Conservation (phyloP, 2,329 filamentous ascomycete genomes). For the Emergomyces orientalis region DNA sequence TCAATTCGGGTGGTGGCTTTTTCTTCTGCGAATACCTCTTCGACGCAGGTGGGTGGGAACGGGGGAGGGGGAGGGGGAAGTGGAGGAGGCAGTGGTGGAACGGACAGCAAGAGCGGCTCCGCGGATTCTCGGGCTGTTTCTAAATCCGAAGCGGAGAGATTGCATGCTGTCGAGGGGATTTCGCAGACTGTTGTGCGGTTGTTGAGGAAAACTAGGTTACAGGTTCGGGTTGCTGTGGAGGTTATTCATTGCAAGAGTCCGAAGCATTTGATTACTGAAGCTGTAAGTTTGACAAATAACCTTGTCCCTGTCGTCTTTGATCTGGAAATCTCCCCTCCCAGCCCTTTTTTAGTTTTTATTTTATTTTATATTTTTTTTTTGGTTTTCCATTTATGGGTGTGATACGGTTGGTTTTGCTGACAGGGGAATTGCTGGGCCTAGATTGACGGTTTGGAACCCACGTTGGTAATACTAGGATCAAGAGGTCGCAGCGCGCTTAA, state of each 20-base stretch:
- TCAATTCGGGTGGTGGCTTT: slow-evolving; percentile 11
- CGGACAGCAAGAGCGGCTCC: slow-evolving; percentile 36
- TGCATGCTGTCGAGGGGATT: slow-evolving; percentile 71
- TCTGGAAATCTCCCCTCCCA: too few species aligned
- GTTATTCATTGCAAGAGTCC: slow-evolving; percentile 98
- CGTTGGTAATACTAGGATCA: slow-evolving; percentile 85
- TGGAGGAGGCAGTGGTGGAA: slow-evolving; percentile 23
- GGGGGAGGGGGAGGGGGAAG: not conserved
- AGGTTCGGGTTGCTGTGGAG: slow-evolving; percentile 88
- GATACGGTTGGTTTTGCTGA: slow-evolving; percentile 4
- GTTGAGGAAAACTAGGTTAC: slow-evolving; percentile 79
- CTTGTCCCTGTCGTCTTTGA: not conserved
- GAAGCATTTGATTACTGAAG: slow-evolving; percentile 90
- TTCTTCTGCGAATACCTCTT: slow-evolving; percentile 15
- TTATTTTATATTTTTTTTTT: too few species aligned
- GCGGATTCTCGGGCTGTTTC: slow-evolving; percentile 43
- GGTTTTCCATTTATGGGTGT: not conserved
- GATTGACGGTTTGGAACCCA: slow-evolving; percentile 86
- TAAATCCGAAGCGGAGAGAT: slow-evolving; percentile 67
- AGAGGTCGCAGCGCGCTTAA: slow-evolving; percentile 86
- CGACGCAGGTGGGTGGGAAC: slow-evolving; percentile 29
- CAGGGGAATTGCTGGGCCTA: slow-evolving; percentile 24
- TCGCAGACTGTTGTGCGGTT: slow-evolving; percentile 76
- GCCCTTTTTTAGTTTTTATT: not conserved
- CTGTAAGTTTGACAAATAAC: slow-evolving; percentile 42